Evolutionary conservation across 1,139 yeast species (phyloP), one percentile per base, ranked within the genome.

Genomic region (Geotrichum candidum): DNA sequence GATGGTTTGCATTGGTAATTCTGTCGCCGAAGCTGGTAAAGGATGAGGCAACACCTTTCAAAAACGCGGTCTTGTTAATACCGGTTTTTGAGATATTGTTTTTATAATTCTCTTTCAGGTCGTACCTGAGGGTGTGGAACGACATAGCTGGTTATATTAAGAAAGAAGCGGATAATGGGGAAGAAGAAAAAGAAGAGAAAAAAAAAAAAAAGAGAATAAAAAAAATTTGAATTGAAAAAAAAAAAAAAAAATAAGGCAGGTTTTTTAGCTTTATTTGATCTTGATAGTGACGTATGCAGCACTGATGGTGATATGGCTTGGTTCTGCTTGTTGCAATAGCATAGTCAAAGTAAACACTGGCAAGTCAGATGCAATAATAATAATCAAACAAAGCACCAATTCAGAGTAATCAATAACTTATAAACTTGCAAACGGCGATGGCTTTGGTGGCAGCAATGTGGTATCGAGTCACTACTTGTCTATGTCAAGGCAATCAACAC

Each of bases 1-100:
- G 65, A 38, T 63, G 65, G 35, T 63, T 63, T 15, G 18, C 9
- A 54, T 63, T 63, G 15, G 63, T 54, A 35, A 61, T 45, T 25
- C 65, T 58, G 54, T 63, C 65, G 15, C 63, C 63, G 52, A 61
- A 61, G 50, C 48, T 58, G 22, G 57, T 59, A 51, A 61, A 55
- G 5, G 63, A 61, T n/a, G 56, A 53, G 35, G 58, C 60, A 15
- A 61, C 63, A n/a, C 59, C 63, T 53, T 61, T 61, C 15, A 58
- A n/a, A 25, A 61, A 38, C 31, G 52, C 61, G 2, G 61, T 41
- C 13, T 61, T 31, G 6, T 55, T 53, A 5, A 61, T 6, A 7
- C 59, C 59, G 15, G 58, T 56, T 23, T 58, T 58, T 9, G 59
- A 57, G 18, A 54, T 54, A 31, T 54, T 61, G 9, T 48, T 52